Evolutionary conservation across 768 basidiomycete species (phyloP).

Genomic region (Boletellus emodensis): DNA sequence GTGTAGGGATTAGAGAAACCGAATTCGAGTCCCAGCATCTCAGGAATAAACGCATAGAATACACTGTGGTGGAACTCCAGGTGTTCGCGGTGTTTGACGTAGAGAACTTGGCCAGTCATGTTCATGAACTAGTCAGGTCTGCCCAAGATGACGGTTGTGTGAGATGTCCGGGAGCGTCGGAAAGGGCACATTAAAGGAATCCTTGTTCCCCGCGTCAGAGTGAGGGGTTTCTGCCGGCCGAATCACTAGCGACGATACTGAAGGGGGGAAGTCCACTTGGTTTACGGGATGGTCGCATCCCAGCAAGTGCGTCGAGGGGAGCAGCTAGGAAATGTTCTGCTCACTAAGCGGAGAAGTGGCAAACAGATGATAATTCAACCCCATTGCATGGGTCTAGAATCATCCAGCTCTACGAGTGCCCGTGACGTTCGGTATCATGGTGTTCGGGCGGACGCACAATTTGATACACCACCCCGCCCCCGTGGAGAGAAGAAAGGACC

Average conservation of each 20-base stretch:
- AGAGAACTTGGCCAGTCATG: constrained; percentile 38
- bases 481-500: constrained; percentile 58
- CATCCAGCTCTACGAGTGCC: constrained; percentile 36
- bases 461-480: constrained; percentile 14
- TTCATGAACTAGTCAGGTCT: constrained; percentile 39
- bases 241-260: constrained; percentile 49
- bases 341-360: constrained; percentile 38
- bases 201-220: constrained; percentile 44
- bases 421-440: too few species aligned
- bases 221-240: too few species aligned
- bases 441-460: too few species aligned
- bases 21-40: constrained; percentile 46
- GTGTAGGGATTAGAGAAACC: constrained; percentile 50
- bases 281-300: constrained; percentile 66
- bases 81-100: constrained; percentile 31
- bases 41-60: constrained; percentile 33
- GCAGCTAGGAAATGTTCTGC: constrained; percentile 67
- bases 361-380: constrained; percentile 71
- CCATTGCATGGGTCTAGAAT: constrained; percentile 46
- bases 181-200: constrained; percentile 25
- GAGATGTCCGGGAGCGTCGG: constrained; percentile 46
- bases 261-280: constrained; percentile 47
- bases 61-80: constrained; percentile 15
- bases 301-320: constrained; percentile 69
- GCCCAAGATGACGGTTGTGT: constrained; percentile 55